A percentile compares a stretch with the other conserved stretches of the same genome.
Evolutionary conservation across 75 land plant genomes (phyloP).

Genomic region (Isoetes taiwanensis): DNA sequence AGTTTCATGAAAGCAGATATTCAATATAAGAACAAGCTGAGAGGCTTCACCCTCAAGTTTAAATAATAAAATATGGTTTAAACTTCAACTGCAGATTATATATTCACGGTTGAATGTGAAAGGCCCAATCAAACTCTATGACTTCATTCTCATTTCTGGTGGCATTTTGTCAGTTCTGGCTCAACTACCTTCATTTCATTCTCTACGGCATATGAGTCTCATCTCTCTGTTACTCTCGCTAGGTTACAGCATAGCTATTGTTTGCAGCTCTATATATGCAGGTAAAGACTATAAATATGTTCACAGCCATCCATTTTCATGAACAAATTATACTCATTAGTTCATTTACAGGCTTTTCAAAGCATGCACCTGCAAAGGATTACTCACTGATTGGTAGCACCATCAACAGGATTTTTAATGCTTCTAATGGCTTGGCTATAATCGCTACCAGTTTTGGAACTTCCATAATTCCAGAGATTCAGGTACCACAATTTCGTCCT

Average conservation of each 20-base stretch:
- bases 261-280: conserved; percentile 54
- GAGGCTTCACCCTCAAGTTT: not conserved
- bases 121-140: conserved; percentile 56
- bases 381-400: conserved; percentile 37
- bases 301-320: not conserved
- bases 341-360: conserved; percentile 37
- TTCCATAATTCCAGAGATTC: conserved; percentile 85
- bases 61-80: not conserved
- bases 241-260: conserved; percentile 52
- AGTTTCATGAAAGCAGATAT: conserved; percentile 10
- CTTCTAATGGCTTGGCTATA: conserved; percentile 63
- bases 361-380: conserved; percentile 50
- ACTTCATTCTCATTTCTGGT: conserved; percentile 57
- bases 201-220: conserved; percentile 62
- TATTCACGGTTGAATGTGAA: conserved; percentile 36
- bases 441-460: conserved; percentile 61
- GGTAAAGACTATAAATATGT: conserved; percentile 20
- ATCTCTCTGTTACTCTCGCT: conserved; percentile 66
- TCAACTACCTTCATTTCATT: conserved; percentile 82
- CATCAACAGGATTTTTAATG: conserved; percentile 30
- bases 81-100: conserved; percentile 33
- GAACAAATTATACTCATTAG: not conserved
- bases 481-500: conserved; percentile 26
- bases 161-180: conserved; percentile 53
- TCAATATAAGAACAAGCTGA: not conserved